A percentile compares a stretch with the other conserved stretches of the same genome.
Evolutionary conservation across 495 filamentous ascomycete genomes (phyloP).

Genomic region (Trichocladium antarcticum): DNA sequence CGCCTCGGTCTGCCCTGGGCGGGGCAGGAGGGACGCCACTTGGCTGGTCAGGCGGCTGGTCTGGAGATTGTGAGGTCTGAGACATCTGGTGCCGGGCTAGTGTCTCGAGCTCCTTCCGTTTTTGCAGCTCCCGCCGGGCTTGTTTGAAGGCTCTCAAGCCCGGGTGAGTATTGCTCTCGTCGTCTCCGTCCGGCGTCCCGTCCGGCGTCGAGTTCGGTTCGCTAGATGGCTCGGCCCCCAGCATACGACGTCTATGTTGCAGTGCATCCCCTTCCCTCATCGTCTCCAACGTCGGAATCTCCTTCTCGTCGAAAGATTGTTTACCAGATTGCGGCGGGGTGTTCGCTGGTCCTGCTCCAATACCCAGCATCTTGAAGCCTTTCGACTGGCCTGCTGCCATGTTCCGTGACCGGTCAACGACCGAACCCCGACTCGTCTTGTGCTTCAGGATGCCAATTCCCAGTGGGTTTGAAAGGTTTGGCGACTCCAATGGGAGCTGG

Average conservation of each 20-base stretch:
- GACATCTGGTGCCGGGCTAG: slow-evolving; percentile 26
- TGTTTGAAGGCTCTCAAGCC: slow-evolving; percentile 42
- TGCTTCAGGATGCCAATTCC: slow-evolving; percentile 56
- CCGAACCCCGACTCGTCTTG: slow-evolving; percentile 53
- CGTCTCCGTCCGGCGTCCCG: slow-evolving; percentile 15
- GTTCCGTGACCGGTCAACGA: slow-evolving; percentile 37
- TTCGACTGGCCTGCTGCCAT: slow-evolving; percentile 40
- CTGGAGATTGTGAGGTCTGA: slow-evolving; percentile 13
- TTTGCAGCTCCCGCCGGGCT: slow-evolving; percentile 42
- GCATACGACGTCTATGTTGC: slow-evolving; percentile 20
- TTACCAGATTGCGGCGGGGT: slow-evolving; percentile 40
- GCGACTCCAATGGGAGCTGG: slow-evolving; percentile 33
- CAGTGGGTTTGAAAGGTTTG: slow-evolving; percentile 45
- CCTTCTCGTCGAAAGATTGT: slow-evolving; percentile 23
- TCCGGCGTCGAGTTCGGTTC: slow-evolving; percentile 3
- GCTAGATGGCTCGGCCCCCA: slow-evolving; percentile 13
- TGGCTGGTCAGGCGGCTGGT: slow-evolving; percentile 14
- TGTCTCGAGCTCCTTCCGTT: slow-evolving; percentile 38
- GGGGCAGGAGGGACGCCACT: slow-evolving; percentile 20
- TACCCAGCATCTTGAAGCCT: slow-evolving; percentile 61
- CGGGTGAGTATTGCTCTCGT: slow-evolving; percentile 27
- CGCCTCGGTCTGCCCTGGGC: slow-evolving; percentile 22
- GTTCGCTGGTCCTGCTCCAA: slow-evolving; percentile 42
- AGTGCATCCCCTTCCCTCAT: slow-evolving; percentile 34
- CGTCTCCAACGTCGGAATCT: slow-evolving; percentile 18